Conservation (phyloP, 305 asterid species). For the Solanum aculeatissimum region DNA sequence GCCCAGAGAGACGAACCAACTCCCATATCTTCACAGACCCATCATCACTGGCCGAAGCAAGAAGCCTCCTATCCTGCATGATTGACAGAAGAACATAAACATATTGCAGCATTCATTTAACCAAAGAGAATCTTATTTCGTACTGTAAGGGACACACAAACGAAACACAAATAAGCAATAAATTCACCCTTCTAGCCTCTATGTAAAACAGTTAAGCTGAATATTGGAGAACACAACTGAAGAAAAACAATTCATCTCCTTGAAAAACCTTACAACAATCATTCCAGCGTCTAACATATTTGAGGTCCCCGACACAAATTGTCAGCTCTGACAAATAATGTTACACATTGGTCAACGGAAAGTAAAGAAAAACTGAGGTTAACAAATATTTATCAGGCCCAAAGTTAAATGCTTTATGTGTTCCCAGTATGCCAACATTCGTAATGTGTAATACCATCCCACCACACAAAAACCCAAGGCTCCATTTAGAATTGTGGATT, state of each 20-base stretch:
- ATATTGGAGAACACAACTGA: not conserved
- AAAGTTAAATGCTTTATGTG: not conserved
- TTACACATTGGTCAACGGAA: not conserved
- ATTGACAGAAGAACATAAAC: not conserved
- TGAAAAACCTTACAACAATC: not conserved
- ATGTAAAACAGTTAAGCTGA: not conserved
- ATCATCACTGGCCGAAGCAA: conserved; percentile 4
- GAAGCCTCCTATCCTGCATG: conserved; percentile 42
- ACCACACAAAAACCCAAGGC: not conserved
- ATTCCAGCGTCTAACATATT: not conserved
- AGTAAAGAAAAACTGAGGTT: not conserved
- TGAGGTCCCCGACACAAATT: not conserved
- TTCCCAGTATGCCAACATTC: not conserved
- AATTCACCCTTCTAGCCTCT: not conserved
- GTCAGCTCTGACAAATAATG: not conserved
- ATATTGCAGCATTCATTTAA: not conserved
- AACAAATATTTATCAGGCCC: not conserved
- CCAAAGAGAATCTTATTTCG: not conserved
- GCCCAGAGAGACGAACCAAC: conserved; percentile 21
- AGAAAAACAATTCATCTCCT: not conserved
- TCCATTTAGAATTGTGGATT: not conserved
- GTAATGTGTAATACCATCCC: not conserved
- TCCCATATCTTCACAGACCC: conserved; percentile 50
- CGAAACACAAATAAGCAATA: not conserved
- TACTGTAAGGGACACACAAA: not conserved